Base-by-base conservation (phyloP, 768 basidiomycete genomes). In the Suillus occidentalis region DNA sequence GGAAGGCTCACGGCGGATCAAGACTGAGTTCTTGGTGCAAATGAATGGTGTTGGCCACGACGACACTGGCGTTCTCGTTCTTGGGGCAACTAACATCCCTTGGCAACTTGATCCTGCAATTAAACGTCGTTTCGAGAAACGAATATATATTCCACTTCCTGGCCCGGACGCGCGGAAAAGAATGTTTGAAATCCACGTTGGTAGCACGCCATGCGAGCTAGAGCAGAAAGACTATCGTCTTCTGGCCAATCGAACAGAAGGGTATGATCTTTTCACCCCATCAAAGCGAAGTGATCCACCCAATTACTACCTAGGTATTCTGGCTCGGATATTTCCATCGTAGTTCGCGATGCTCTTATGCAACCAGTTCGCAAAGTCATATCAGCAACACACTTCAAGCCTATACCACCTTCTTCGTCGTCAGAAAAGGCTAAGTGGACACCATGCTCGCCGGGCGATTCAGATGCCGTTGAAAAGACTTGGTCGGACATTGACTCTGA, bases 21-120 rank as follows among this genome's bases (percentile, higher is more conserved):
- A 98, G 84, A 98, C 97, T 0, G 97, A 98, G 77, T 97, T 95
- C 68, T 80, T 95, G 58, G 93, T 95, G n/a, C 94, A 98, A 75
- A 99, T 99, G 95, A 94, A 99, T 67, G 97, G 97, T 47, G 97
- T 99, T 2, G 97, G 97, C 0, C 94, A 98, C 72, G 97, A 99
- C 65, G 96, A 97, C 76, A 92, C 92, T 0, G 97, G 97, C 10
- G 94, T 99, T 0, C 85, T 99, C 22, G 95, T 99, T 10, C 85
- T 99, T 25, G 97, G 96, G 37, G 97, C 97, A 10, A 99, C 97
- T 6, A 99, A 99, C 70, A 97, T 99, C 61, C 97, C 97, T 3
- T 99, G 97, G 97, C 93, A 95, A 73, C 84, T 98, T 55, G 97
- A 99, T 74, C 91, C 93, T 67, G 97, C 97, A 52, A 98, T 98